Evolutionary conservation across 768 basidiomycete species (phyloP).

Genomic region (Psilocybe subaeruginosa): DNA sequence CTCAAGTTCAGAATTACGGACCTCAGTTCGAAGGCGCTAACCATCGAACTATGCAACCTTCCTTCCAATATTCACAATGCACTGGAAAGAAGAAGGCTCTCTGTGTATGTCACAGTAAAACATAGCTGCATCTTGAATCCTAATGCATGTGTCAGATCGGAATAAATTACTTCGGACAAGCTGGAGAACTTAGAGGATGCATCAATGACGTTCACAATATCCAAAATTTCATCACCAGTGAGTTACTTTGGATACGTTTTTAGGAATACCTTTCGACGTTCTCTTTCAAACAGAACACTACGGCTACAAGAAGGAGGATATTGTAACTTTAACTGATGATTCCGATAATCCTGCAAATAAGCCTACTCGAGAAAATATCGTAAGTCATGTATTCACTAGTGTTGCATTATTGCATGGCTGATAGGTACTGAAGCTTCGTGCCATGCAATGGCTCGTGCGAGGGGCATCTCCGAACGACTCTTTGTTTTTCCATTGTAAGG

Average conservation of each 20-base stretch:
- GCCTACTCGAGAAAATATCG: constrained; percentile 85
- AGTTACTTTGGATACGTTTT: background rate
- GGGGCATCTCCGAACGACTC: constrained; percentile 83
- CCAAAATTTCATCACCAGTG: constrained; percentile 72
- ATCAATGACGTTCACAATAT: constrained; percentile 92
- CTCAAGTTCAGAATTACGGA: constrained; percentile 63
- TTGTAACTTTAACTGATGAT: constrained; percentile 87
- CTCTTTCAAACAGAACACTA: constrained; percentile 45
- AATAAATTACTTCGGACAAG: constrained; percentile 80
- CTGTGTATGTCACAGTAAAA: constrained; percentile 48
- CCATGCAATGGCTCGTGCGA: constrained; percentile 91
- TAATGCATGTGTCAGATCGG: constrained; percentile 61
- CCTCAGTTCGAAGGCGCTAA: constrained; percentile 53
- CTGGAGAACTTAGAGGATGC: constrained; percentile 76
- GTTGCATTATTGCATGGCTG: background rate
- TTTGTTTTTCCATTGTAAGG: constrained; percentile 86
- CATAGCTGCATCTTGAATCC: no score
- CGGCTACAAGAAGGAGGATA: constrained; percentile 76
- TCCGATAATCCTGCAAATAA: constrained; percentile 56
- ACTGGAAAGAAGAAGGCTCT: constrained; percentile 88
- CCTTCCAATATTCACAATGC: constrained; percentile 90
- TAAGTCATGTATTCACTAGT: constrained; percentile 31
- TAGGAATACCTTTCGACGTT: background rate
- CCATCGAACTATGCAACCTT: constrained; percentile 55
- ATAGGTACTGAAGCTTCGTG: constrained; percentile 49